phyloP scores from a whole-genome alignment of 1,139 yeast genomes.

The Scheffersomyces parashehatae region DNA sequence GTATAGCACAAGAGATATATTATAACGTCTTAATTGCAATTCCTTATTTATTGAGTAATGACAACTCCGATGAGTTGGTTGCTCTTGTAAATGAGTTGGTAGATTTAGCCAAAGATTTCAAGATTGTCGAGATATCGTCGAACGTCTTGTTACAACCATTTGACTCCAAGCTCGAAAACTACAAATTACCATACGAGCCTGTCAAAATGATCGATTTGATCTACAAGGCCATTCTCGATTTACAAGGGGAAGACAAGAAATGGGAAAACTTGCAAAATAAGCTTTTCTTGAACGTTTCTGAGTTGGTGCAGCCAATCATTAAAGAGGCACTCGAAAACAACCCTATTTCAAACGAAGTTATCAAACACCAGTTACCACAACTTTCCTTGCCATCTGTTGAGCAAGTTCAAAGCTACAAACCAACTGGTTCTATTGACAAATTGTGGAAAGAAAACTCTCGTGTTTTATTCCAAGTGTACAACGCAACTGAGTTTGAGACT shows the following conservation, averaged over 20 bases:
- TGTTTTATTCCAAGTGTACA: slow-evolving; percentile 64
- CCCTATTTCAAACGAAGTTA: slow-evolving; percentile 40
- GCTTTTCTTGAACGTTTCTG: slow-evolving; percentile 36
- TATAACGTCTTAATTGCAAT: slow-evolving; percentile 64
- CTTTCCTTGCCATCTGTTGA: slow-evolving; percentile 49
- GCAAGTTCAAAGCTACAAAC: slow-evolving; percentile 29
- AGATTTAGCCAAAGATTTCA: slow-evolving; percentile 42
- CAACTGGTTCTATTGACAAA: slow-evolving; percentile 36
- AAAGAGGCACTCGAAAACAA: slow-evolving; percentile 35
- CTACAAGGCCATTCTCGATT: slow-evolving; percentile 50
- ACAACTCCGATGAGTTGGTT: slow-evolving; percentile 32
- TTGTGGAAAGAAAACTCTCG: slow-evolving; percentile 55
- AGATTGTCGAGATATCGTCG: slow-evolving; percentile 22
- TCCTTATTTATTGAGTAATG: slow-evolving; percentile 66
- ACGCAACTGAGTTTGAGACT: slow-evolving; percentile 58
- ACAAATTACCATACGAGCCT: slow-evolving; percentile 54
- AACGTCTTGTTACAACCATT: slow-evolving; percentile 38
- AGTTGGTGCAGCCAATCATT: slow-evolving; percentile 38
- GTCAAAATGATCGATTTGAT: slow-evolving; percentile 53
- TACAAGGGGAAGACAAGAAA: slow-evolving; percentile 27
- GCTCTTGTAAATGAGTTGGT: slow-evolving; percentile 45
- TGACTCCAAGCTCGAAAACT: slow-evolving; percentile 33
- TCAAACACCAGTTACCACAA: slow-evolving; percentile 48
- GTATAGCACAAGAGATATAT: slow-evolving; percentile 69
- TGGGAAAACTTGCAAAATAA: slow-evolving; percentile 26